Evolutionary conservation across 2,329 filamentous ascomycete genomes (phyloP).

Genomic region (Pleurostoma richardsiae): DNA sequence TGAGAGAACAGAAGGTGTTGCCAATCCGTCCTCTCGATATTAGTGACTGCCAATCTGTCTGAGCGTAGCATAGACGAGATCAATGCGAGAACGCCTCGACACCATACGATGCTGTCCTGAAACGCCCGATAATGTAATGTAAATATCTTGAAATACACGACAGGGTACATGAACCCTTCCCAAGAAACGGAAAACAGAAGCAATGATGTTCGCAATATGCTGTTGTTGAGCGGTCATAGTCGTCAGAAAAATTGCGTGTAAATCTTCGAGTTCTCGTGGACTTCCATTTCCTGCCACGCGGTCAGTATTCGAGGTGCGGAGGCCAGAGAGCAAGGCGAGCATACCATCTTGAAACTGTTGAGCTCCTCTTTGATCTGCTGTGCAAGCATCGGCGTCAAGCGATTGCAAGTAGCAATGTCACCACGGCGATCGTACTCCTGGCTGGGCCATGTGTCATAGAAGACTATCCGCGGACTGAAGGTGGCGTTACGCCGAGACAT

Average conservation of each 20-base stretch:
- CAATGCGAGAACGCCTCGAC: conserved; percentile 16
- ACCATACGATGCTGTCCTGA: conserved; percentile 17
- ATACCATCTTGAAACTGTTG: conserved; percentile 98
- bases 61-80: conserved; percentile 3
- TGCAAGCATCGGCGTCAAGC: conserved; percentile 90
- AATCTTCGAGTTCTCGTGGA: conserved; percentile 97
- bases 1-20: neutral
- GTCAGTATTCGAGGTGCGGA: too few relatives aligned
- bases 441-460: conserved; percentile 93
- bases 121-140: conserved; percentile 23
- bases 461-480: conserved; percentile 90
- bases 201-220: conserved; percentile 13
- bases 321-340: too few relatives aligned
- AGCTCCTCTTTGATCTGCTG: conserved; percentile 99
- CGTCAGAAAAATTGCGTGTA: conserved; percentile 99
- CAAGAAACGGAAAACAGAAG: conserved; percentile 23
- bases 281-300: conserved; percentile 85
- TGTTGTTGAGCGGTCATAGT: conserved; percentile 21
- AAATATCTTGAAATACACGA: conserved; percentile 48
- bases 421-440: conserved; percentile 94
- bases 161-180: conserved; percentile 18
- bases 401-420: conserved; percentile 96
- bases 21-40: conserved; percentile 5
- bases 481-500: conserved; percentile 58
- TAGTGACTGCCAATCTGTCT: conserved; percentile 4